Evolutionary conservation across 192 early-diverging fungal species (phyloP).

Genomic region (Coemansia sp.): DNA sequence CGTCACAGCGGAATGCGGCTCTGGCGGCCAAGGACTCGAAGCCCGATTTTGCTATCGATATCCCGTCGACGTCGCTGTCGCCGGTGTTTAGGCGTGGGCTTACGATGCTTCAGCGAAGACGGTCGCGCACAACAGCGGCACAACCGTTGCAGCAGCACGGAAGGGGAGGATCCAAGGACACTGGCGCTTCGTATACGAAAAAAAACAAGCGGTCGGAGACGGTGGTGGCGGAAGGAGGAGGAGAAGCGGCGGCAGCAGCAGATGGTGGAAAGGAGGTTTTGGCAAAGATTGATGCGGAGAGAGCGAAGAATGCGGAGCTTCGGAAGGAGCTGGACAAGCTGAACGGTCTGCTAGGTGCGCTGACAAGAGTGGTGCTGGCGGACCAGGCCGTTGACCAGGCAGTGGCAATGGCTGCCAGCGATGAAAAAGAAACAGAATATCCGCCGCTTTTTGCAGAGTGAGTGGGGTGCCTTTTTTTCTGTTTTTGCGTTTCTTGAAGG

Average conservation of each 20-base stretch:
- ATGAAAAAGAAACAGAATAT: background rate
- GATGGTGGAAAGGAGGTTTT: slow-evolving; percentile 9
- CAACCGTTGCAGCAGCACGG: background rate
- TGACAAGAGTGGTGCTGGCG: slow-evolving; percentile 16
- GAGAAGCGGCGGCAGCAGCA: background rate
- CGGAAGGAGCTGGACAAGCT: slow-evolving; percentile 26
- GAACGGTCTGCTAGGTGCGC: slow-evolving; percentile 8
- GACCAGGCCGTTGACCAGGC: background rate
- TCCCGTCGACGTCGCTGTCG: slow-evolving; percentile 47
- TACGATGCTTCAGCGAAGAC: slow-evolving; percentile 14
- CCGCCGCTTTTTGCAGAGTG: slow-evolving; percentile 1
- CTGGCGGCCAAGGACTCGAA: no score
- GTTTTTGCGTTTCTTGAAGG: no score
- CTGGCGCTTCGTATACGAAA: background rate
- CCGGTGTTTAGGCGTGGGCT: slow-evolving; percentile 28
- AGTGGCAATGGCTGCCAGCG: background rate
- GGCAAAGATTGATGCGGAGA: slow-evolving; percentile 25
- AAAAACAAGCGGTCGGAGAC: background rate
- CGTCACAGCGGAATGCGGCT: slow-evolving; percentile 2
- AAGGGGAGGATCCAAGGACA: background rate
- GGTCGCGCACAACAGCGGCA: slow-evolving; percentile 22
- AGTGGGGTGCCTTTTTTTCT: no score
- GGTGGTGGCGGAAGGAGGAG: background rate
- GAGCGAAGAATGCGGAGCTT: slow-evolving; percentile 22
- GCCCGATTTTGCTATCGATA: slow-evolving; percentile 44